Base-by-base conservation (phyloP, 1,139 yeast genomes). In the Blastobotrys raffinosifermentans region DNA sequence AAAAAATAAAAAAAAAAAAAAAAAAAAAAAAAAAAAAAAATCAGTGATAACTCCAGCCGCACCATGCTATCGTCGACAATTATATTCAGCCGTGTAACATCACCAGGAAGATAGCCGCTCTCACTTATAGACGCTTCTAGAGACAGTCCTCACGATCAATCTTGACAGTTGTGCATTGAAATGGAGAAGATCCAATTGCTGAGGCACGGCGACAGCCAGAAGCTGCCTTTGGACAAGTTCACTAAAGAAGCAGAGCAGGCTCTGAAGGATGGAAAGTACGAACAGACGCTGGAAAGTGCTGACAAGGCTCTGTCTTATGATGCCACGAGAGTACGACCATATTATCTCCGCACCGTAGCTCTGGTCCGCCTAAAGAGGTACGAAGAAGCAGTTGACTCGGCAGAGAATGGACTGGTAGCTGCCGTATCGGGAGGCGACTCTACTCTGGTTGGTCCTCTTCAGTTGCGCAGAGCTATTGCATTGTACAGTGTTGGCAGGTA, bases 351-450 rank as follows among this genome's bases (percentile, higher is more conserved):
- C 46, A 64, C 87, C 4, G 72, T 69, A 20, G 75, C 78, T 1
- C 64, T 72, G 42, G 78, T 75, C 44, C 73, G 83, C 46, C 53
- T 71, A 43, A 71, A 67, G 48, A 63, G 70, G 46, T 63, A 58
- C 53, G 71, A 72, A 22, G 60, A 63, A 26, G 77, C 91, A 33
- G 58, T 73, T 37, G 60, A 62, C 2, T 77, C 73, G 44, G 66
- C 84, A 15, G 67, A 73, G 7, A 56, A 60, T 18, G 91, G 93
- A 0, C 66, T 77, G 26, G 56, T 61, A 1, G 52, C 73, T 19
- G 87, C 93, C 0, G 59, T 63, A 26, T 60, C 58, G 4, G 60
- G 74, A 32, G 80, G 79, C 0, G 72, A 67, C 38, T 62, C 78
- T 41, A 62, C 64, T 3, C 71, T 70, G n/a, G 65, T 80, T 27